Evolutionary conservation across 768 basidiomycete species (phyloP).

Genomic region (Tephrocybe sp.): DNA sequence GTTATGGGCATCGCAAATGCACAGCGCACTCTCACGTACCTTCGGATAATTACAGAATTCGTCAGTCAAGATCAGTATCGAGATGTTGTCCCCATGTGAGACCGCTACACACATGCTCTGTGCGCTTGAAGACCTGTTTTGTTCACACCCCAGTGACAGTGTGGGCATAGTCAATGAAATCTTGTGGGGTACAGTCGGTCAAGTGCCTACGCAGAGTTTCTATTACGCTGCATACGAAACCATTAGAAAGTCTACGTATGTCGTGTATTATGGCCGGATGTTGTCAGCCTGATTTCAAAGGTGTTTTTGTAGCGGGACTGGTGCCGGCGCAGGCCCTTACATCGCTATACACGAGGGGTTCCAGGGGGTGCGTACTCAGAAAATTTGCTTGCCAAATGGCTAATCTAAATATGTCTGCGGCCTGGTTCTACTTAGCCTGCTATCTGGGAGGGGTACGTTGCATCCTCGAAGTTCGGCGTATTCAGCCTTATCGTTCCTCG

Average conservation of each 20-base stretch:
- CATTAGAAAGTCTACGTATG: conserved; percentile 43
- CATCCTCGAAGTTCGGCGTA: not conserved
- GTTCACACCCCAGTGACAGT: conserved; percentile 12
- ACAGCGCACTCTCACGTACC: conserved; percentile 72
- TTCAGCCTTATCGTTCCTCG: conserved; percentile 2
- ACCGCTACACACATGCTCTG: no score
- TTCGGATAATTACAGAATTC: conserved; percentile 77
- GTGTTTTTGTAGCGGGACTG: conserved; percentile 68
- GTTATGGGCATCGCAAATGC: conserved; percentile 90
- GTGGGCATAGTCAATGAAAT: conserved; percentile 61
- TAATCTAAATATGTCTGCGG: conserved; percentile 13
- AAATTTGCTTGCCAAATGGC: conserved; percentile 13
- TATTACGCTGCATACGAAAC: conserved; percentile 48
- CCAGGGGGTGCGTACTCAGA: conserved; percentile 45
- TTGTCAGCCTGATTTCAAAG: conserved; percentile 38
- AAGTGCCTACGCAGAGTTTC: conserved; percentile 55
- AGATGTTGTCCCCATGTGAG: conserved; percentile 33
- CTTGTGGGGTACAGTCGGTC: conserved; percentile 49
- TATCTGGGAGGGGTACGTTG: conserved; percentile 45
- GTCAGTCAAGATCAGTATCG: conserved; percentile 63
- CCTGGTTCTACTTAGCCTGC: conserved; percentile 31
- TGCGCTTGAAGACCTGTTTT: no score
- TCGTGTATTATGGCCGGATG: conserved; percentile 16
- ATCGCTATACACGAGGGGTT: conserved; percentile 54
- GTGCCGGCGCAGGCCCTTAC: conserved; percentile 66